Evolutionary conservation across 176 grass and related monocot species (phyloP), one percentile per base, ranked within the genome.

Genomic region (Oryza coarctata): DNA sequence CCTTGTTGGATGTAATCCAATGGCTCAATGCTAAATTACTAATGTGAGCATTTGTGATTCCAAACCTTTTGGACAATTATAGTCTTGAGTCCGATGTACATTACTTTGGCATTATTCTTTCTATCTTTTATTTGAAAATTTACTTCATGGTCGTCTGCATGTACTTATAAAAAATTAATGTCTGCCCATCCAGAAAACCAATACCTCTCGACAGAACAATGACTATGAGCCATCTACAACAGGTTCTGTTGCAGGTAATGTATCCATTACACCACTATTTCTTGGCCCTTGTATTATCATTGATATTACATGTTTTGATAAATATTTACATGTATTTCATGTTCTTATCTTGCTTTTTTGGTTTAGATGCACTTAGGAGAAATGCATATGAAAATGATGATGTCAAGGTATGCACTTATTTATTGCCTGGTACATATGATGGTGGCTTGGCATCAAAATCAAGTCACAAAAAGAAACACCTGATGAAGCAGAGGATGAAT

Each of bases 321-420:
- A 60, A 60, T 55, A 22, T 20, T 22, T 55, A 55, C 55, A 62
- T 73, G 57, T 52, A 68, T 55, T 78, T 82, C 62, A 62, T 82
- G 28, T 67, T 87, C 71, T 80, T 84, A 82, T 78, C 35, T 70
- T 55, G 41, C 38, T 68, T 70, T 72, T 77, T 84, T 82, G 44
- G 47, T 71, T 38, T 74, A 99, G 97, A 87, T 89, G 76, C 82
- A 68, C 73, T 74, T 40, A 85, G 78, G 74, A 87, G 92, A 30
- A 94, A 94, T 89, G 83, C 75, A 63, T 96, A 96, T 86, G 91
- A 89, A 86, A 91, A 96, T 60, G 97, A 99, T 62, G 93, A 94
- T 90, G 80, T 75, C 52, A 87, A 96, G 78, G 76, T 75, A 44
- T 75, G 11, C 12, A 71, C 73, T 68, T 90, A 86, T 83, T 60